Percentiles rank a stretch among this genome's conserved stretches.
phyloP scores from a whole-genome alignment of 2,329 filamentous ascomycete species.

The Fusarium poae region DNA sequence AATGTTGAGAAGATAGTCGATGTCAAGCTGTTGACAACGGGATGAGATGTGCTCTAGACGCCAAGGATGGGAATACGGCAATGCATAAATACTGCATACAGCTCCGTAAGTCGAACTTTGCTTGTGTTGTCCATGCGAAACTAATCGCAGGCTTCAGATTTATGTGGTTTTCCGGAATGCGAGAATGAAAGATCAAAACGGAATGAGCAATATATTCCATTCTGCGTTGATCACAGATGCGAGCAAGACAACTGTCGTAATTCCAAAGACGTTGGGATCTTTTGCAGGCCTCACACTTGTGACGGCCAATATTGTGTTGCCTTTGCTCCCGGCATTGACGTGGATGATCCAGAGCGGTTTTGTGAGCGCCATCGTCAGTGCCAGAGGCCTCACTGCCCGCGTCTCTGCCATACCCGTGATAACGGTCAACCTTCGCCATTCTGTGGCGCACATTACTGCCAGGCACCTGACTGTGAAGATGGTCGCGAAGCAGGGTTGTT shows the following conservation, averaged over 20 bases:
- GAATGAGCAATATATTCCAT: conserved; percentile 40
- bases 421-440: conserved; percentile 44
- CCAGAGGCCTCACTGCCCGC: conserved; percentile 38
- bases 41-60: conserved; percentile 38
- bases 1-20: conserved; percentile 37
- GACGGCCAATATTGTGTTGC: conserved; percentile 44
- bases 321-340: conserved; percentile 36
- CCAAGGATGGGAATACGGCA: conserved; percentile 37
- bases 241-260: conserved; percentile 41
- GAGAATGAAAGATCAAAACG: conserved; percentile 36
- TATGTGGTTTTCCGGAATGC: conserved; percentile 47
- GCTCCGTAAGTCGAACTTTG: conserved; percentile 38
- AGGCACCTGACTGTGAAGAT: conserved; percentile 46
- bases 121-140: too few species aligned
- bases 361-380: conserved; percentile 51
- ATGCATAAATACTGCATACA: conserved; percentile 44
- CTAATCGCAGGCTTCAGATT: conserved; percentile 42
- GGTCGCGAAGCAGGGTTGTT: conserved; percentile 37
- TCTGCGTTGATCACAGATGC: conserved; percentile 51
- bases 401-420: conserved; percentile 48
- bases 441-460: conserved; percentile 51
- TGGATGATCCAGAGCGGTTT: conserved; percentile 40
- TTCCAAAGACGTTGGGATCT: conserved; percentile 29
- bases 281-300: conserved; percentile 51
- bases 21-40: conserved; percentile 47